Evolutionary conservation across 73 alveolate species (phyloP), one percentile per base, ranked within the genome.

Genomic region (Paramecium octaurelia): DNA sequence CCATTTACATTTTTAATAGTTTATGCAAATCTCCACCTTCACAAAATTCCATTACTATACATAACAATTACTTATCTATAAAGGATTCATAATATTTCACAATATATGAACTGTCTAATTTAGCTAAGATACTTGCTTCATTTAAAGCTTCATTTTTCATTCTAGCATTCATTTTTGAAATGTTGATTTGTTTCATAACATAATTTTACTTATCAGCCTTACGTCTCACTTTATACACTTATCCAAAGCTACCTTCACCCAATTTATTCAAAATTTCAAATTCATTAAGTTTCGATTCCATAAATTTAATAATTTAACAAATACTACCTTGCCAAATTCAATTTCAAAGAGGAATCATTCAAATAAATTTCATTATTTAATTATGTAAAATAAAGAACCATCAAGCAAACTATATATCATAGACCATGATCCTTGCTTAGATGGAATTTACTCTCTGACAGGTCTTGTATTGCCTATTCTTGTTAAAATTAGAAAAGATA

Each of bases 31-130:
- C 99, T 10, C 99, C 99, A 31, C 96, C 93, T 86, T 95, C 98
- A 60, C 99, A 97, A 92, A 93, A 97, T 93, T 98, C 99, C 99
- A 97, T 98, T 43, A 98, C 94, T 6, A 95, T 92, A 70, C 96
- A 92, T 29, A 91, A 86, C 86, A 93, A 77, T 71, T 88, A 91
- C 46, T 94, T 95, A 76, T 93, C 96, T 36, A 96, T 86, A 71
- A 98, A 98, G 10, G 99, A 95, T 76, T 97, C 99, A 77, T 77
- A 86, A 92, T 98, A 98, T 69, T 88, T 88, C 18, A 98, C 99
- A 21, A 98, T 94, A 77, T 96, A 96, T 23, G 97, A 96, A 75
- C 96, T 94, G 77, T 92, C 90, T 18, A 97, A 58, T 20, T 91
- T 75, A 27, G 98, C 97, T 83, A 96, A 90, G 43, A 98, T 93